Evolutionary conservation across 2,329 filamentous ascomycete species (phyloP).

Genomic region (Phyllachora maydis): DNA sequence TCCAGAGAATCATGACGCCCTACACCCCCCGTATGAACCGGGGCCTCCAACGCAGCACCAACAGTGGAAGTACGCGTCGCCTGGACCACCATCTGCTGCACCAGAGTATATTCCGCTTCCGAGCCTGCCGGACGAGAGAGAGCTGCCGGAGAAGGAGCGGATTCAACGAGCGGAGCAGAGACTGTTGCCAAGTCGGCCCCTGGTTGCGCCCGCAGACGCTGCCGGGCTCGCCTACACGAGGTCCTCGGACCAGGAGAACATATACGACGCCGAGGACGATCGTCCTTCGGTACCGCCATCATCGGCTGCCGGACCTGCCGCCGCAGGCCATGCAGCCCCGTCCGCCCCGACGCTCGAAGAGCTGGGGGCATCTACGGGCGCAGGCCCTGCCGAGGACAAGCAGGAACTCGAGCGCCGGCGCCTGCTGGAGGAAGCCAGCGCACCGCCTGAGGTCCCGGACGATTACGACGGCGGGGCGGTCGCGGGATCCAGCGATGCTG

Average conservation of each 20-base stretch:
- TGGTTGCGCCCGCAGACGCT: conserved; percentile 9
- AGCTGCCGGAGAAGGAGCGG: conserved; percentile 63
- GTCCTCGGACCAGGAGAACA: conserved; percentile 21
- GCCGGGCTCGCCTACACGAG: conserved; percentile 18
- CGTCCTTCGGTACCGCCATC: conserved; percentile 9
- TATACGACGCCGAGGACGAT: conserved; percentile 25
- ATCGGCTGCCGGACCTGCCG: conserved; percentile 4
- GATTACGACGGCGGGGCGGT: conserved; percentile 20
- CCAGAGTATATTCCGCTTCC: conserved; percentile 36
- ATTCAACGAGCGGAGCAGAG: conserved; percentile 58
- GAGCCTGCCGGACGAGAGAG: conserved; percentile 35
- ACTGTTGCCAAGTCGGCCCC: conserved; percentile 62
- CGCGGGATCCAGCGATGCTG: conserved; percentile 9
- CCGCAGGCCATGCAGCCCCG: too few species aligned
- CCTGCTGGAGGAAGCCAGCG: conserved; percentile 42
- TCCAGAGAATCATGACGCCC: too few species aligned
- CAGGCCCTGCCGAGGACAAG: conserved; percentile 45
- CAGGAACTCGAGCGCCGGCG: conserved; percentile 51
- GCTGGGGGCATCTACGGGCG: conserved; percentile 10
- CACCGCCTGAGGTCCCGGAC: conserved; percentile 35
- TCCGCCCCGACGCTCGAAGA: conserved; percentile 26
- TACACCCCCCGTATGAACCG: too few species aligned
- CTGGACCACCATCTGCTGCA: too few species aligned
- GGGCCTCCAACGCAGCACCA: too few species aligned
- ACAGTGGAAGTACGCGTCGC: too few species aligned